Evolutionary conservation across 441 rosid species (phyloP).

Genomic region (Syzygium malaccense): DNA sequence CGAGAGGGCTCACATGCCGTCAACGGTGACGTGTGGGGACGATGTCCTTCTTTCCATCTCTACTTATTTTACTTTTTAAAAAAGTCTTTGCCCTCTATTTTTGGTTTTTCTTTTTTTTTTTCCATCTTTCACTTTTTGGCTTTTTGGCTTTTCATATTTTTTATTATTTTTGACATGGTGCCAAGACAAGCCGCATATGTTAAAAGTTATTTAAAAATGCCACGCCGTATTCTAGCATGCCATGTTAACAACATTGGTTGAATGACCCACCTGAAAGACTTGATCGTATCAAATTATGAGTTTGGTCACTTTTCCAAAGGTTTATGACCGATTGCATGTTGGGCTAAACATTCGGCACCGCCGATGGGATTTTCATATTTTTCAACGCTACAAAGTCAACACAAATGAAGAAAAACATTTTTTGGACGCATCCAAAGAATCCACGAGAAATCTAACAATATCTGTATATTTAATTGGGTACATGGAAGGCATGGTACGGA

Average conservation of each 20-base stretch:
- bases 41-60: neutral
- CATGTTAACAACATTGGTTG: neutral
- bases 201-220: neutral
- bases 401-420: neutral
- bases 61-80: neutral
- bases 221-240: neutral
- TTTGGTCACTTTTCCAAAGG: neutral
- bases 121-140: neutral
- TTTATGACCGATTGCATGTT: neutral
- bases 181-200: neutral
- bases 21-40: fast-evolving
- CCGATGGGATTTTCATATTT: neutral
- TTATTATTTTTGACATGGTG: neutral
- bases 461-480: neutral
- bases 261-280: too few species aligned
- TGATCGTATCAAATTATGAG: neutral
- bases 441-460: neutral
- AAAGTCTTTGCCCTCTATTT: neutral
- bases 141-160: neutral
- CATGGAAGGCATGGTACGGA: neutral
- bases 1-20: too few species aligned
- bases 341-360: neutral
- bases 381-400: neutral
- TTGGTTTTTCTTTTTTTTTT: neutral
- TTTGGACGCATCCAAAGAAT: neutral